phyloP scores from a whole-genome alignment of 768 basidiomycete species.

The Brasilioporus rufonigricans region DNA sequence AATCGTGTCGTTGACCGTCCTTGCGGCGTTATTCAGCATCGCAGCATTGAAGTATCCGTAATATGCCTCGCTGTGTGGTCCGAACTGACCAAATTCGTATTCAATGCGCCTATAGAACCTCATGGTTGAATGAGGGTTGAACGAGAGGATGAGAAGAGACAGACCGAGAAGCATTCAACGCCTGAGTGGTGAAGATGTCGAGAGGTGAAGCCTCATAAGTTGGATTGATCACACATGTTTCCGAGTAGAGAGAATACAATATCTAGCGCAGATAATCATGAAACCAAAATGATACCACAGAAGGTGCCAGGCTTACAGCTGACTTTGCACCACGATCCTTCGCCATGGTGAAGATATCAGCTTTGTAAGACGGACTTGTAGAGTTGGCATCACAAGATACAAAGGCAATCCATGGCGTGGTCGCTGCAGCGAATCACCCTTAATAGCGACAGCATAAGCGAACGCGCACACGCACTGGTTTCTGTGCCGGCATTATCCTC shows the following conservation, averaged over 20 bases:
- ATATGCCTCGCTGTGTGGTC: slow-evolving; percentile 47
- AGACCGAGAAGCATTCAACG: slow-evolving; percentile 53
- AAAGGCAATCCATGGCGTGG: slow-evolving; percentile 89
- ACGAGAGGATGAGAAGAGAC: slow-evolving; percentile 23
- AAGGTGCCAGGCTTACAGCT: slow-evolving; percentile 49
- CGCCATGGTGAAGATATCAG: slow-evolving; percentile 83
- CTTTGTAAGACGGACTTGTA: slow-evolving; percentile 54
- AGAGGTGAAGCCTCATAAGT: slow-evolving; percentile 68
- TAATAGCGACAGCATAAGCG: slow-evolving; percentile 10
- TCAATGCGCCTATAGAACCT: slow-evolving; percentile 43
- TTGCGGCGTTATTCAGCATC: slow-evolving; percentile 53
- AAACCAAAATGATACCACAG: neutral
- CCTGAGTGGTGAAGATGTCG: slow-evolving; percentile 75
- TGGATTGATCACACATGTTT: slow-evolving; percentile 72
- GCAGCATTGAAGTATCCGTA: slow-evolving; percentile 59
- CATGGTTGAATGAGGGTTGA: neutral
- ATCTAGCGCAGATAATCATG: slow-evolving; percentile 43
- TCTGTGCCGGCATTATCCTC: slow-evolving; percentile 52
- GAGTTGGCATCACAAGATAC: slow-evolving; percentile 80
- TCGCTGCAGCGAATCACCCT: slow-evolving; percentile 40
- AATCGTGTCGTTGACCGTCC: slow-evolving; percentile 44
- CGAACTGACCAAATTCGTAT: slow-evolving; percentile 60
- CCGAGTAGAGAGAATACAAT: slow-evolving; percentile 70
- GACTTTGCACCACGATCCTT: slow-evolving; percentile 75
- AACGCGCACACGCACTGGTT: slow-evolving; percentile 49